A percentile compares a stretch with the other conserved stretches of the same genome.
These are phyloP conservation scores for Lonicera japonica DNA, from an alignment of 129 eudicot species.

Conservation along the genomic window DNA sequence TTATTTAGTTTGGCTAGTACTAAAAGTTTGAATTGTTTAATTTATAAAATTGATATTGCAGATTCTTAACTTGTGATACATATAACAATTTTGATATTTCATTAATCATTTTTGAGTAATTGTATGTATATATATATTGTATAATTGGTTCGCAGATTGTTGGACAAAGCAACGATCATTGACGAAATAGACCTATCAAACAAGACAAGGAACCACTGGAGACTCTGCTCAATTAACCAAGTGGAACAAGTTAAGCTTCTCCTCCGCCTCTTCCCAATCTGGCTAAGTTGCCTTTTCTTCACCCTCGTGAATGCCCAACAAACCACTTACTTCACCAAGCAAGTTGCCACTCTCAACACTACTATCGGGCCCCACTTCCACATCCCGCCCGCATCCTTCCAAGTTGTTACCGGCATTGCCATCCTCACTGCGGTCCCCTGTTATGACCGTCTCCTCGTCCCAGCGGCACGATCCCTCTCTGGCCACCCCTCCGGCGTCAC, in stretches of 20 bases:
- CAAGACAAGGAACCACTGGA: constrained; percentile 28
- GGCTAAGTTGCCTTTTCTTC: constrained; percentile 51
- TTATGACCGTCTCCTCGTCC: constrained; percentile 44
- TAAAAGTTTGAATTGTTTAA: no score
- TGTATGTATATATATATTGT: no score
- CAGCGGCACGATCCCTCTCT: constrained; percentile 32
- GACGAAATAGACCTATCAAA: constrained; percentile 34
- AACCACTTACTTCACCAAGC: constrained; percentile 52
- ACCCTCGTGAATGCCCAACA: constrained; percentile 45
- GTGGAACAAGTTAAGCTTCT: constrained; percentile 59
- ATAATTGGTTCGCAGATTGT: constrained; percentile 44
- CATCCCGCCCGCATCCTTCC: constrained; percentile 45
- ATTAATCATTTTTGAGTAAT: no score
- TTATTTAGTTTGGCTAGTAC: no score
- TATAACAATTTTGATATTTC: no score
- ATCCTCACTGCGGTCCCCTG: constrained; percentile 38
- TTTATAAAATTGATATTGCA: no score
- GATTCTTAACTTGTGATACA: no score
- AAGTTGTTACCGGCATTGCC: constrained; percentile 46
- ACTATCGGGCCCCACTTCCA: constrained; percentile 20
- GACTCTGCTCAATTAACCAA: constrained; percentile 53
- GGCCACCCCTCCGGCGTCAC: constrained; percentile 53
- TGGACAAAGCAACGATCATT: constrained; percentile 57
- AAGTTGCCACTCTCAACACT: constrained; percentile 45
- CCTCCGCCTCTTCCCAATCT: constrained; percentile 47